Percentiles rank a stretch among this genome's conserved stretches.
Evolutionary conservation across 108 stramenopile species (phyloP).

Genomic region (Aurantiochytrium sp.): DNA sequence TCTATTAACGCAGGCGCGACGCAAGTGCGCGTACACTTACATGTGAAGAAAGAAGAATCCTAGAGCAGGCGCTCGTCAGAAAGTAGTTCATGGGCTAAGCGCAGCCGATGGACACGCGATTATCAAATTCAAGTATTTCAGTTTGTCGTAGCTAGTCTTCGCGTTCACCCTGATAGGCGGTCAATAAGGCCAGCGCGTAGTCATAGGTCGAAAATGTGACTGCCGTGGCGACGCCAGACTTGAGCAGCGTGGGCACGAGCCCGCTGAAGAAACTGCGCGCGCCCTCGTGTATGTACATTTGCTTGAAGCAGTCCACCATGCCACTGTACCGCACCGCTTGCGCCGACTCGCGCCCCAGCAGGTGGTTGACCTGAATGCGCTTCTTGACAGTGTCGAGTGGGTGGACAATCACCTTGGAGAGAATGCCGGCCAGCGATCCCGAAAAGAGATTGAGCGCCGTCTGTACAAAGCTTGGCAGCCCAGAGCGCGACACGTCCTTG

Average conservation of each 20-base stretch:
- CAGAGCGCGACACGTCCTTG: neutral
- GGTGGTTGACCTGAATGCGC: neutral
- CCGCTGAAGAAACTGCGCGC: neutral
- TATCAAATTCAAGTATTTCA: too few species aligned
- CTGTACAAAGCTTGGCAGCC: neutral
- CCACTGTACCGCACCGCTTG: neutral
- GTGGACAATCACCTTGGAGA: constrained; percentile 1
- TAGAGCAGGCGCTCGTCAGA: too few species aligned
- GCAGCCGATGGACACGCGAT: too few species aligned
- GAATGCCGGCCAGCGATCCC: neutral
- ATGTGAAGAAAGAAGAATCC: too few species aligned
- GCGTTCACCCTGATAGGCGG: too few species aligned
- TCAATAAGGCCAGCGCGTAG: neutral
- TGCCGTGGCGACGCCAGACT: neutral
- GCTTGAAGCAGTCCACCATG: neutral
- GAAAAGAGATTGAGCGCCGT: neutral
- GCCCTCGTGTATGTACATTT: neutral
- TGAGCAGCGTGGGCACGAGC: neutral
- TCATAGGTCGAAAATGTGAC: neutral
- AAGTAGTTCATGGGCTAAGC: too few species aligned
- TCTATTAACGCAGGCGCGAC: neutral
- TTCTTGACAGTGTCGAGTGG: constrained; percentile 16
- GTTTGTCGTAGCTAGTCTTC: too few species aligned
- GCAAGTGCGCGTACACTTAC: neutral
- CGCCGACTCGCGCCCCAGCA: neutral